Evolutionary conservation across 768 basidiomycete species (phyloP).

Genomic region (Auricularia cornea): DNA sequence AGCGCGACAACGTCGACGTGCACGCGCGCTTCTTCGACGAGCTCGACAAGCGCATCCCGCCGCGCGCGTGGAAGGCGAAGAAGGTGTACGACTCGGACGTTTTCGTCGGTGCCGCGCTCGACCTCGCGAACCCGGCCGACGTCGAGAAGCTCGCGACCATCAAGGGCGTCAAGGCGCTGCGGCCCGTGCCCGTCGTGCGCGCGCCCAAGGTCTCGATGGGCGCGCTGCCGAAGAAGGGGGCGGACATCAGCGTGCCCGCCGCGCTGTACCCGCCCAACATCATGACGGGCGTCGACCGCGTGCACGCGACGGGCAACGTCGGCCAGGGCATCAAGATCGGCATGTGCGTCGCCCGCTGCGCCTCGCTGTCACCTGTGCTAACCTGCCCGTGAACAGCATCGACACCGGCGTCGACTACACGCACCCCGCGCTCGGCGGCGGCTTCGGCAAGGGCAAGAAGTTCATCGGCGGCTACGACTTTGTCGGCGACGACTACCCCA

Average conservation of each 20-base stretch:
- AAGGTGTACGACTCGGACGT: background rate
- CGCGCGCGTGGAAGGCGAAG: background rate
- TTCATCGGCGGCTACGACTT: slow-evolving; percentile 7
- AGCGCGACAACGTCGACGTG: background rate
- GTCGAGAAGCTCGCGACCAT: slow-evolving; percentile 15
- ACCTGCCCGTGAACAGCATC: slow-evolving; percentile 27
- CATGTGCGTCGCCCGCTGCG: slow-evolving; percentile 14
- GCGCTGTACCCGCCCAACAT: slow-evolving; percentile 1
- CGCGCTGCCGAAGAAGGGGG: background rate
- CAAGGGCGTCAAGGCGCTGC: slow-evolving; percentile 41
- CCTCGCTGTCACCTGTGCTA: background rate
- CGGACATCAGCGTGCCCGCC: background rate
- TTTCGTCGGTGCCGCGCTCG: background rate
- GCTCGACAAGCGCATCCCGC: background rate
- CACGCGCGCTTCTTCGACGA: slow-evolving; percentile 1
- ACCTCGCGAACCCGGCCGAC: background rate
- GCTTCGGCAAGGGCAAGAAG: slow-evolving; percentile 6
- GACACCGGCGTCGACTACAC: slow-evolving; percentile 24
- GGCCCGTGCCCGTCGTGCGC: background rate
- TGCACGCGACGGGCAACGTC: slow-evolving; percentile 29
- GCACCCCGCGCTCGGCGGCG: slow-evolving; percentile 10
- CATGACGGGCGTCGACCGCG: slow-evolving; percentile 20
- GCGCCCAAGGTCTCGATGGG: background rate
- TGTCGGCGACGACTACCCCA: slow-evolving; percentile 13
- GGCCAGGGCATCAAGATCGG: slow-evolving; percentile 31